These are phyloP conservation scores for Magnaporthales sp. DNA, from an alignment of 2,329 filamentous ascomycete species.

Conservation along the genomic window DNA sequence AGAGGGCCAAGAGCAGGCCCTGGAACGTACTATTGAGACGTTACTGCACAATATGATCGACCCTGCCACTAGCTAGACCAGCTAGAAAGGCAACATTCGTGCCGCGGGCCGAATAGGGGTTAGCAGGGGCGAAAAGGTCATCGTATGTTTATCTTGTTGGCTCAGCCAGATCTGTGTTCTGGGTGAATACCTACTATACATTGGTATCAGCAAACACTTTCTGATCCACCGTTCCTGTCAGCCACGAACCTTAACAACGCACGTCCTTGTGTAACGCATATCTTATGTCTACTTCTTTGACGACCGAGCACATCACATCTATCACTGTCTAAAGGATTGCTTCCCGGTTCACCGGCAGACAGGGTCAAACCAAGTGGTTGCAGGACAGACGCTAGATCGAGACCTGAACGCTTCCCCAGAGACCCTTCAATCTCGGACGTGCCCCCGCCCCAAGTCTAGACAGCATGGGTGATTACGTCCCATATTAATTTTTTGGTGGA, in stretches of 20 bases:
- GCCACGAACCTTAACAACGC: not conserved
- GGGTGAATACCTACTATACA: not conserved
- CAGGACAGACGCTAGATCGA: not conserved
- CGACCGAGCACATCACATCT: not conserved
- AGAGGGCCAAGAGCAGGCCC: not conserved
- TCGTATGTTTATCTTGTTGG: not conserved
- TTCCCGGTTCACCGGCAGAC: not conserved
- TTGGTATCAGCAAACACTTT: not conserved
- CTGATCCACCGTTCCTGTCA: not conserved
- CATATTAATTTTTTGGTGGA: not conserved
- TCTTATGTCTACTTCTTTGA: not conserved
- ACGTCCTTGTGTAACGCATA: not conserved
- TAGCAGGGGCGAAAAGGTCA: not conserved
- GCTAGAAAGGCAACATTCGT: not conserved
- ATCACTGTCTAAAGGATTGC: not conserved
- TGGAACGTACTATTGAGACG: not conserved
- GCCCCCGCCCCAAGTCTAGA: not conserved
- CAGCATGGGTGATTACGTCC: not conserved
- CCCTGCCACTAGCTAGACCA: not conserved
- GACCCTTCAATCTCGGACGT: not conserved
- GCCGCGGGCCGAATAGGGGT: not conserved
- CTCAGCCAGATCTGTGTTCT: not conserved
- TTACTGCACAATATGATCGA: not conserved
- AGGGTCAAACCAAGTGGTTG: not conserved
- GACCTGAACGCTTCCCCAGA: not conserved